Conservation (phyloP, 805 yeast genomes). For the Tetrapisispora fleetii region DNA sequence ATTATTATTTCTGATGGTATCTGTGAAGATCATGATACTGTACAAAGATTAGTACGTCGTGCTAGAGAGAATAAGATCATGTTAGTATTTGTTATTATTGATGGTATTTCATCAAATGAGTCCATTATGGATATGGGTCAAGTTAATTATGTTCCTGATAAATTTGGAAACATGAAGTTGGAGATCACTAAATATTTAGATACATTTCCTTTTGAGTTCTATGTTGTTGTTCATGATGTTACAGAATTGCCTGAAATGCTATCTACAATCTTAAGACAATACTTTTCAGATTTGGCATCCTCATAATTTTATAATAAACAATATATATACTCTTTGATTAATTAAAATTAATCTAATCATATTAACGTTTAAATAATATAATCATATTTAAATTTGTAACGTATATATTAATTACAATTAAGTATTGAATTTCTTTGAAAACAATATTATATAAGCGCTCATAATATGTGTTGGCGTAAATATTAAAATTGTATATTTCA, state of each 20-base stretch:
- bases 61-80: slow-evolving; percentile 89
- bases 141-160: slow-evolving; percentile 69
- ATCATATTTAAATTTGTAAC: too few species aligned
- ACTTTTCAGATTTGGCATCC: slow-evolving; percentile 64
- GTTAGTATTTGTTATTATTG: slow-evolving; percentile 90
- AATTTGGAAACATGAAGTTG: slow-evolving; percentile 57
- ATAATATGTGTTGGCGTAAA: too few species aligned
- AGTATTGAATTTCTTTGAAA: too few species aligned
- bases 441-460: too few species aligned
- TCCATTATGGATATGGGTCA: slow-evolving; percentile 93
- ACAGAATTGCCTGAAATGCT: slow-evolving; percentile 87
- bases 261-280: slow-evolving; percentile 81
- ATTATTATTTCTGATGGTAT: slow-evolving; percentile 94
- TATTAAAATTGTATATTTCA: slow-evolving; percentile 40
- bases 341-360: neutral
- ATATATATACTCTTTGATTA: neutral
- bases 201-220: slow-evolving; percentile 92
- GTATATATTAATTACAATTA: too few species aligned
- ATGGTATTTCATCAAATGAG: slow-evolving; percentile 74
- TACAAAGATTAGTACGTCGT: slow-evolving; percentile 74
- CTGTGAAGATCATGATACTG: slow-evolving; percentile 84
- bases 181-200: slow-evolving; percentile 80
- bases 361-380: too few species aligned
- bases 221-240: slow-evolving; percentile 85
- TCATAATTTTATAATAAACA: neutral